Evolutionary conservation across 1,139 yeast genomes (phyloP).

Genomic region (Taphrina wiesneri): DNA sequence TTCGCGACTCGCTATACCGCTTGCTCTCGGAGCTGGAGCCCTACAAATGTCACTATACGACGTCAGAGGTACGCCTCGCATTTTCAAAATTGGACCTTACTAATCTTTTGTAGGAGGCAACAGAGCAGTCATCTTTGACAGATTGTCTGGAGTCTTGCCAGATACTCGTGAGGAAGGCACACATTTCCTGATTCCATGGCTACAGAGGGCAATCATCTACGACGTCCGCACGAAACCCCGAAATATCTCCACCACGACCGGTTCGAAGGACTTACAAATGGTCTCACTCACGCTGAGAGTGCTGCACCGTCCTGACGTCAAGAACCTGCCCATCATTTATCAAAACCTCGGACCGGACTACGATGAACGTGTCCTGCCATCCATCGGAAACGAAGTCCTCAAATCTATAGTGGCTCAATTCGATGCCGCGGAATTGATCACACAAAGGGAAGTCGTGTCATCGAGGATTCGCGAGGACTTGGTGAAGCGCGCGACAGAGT

Average conservation of each 20-base stretch:
- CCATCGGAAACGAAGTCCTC: conserved; percentile 93
- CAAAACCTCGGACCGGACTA: conserved; percentile 89
- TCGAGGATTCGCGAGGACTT: conserved; percentile 87
- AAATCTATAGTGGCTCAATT: conserved; percentile 96
- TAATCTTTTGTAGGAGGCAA: conserved; percentile 54
- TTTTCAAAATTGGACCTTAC: background rate
- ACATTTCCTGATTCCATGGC: conserved; percentile 93
- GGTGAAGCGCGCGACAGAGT: conserved; percentile 79
- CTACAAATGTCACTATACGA: conserved; percentile 81
- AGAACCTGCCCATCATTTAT: conserved; percentile 77
- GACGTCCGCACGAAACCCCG: conserved; percentile 93
- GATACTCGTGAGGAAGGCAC: conserved; percentile 94
- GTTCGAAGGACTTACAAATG: conserved; percentile 95
- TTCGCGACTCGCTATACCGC: conserved; percentile 42
- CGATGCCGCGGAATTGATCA: conserved; percentile 95
- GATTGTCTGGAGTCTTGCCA: conserved; percentile 84
- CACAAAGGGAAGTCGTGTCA: conserved; percentile 94
- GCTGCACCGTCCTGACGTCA: conserved; percentile 88
- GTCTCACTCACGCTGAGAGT: conserved; percentile 92
- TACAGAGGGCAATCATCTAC: conserved; percentile 82
- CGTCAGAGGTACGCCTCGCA: conserved; percentile 53
- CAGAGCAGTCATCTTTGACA: conserved; percentile 92
- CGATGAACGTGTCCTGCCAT: conserved; percentile 95
- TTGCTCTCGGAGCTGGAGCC: conserved; percentile 64
- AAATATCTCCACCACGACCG: conserved; percentile 91